A percentile compares a stretch with the other conserved stretches of the same genome.
Evolutionary conservation across 768 basidiomycete species (phyloP).

Genomic region (Termitomyces sp.): DNA sequence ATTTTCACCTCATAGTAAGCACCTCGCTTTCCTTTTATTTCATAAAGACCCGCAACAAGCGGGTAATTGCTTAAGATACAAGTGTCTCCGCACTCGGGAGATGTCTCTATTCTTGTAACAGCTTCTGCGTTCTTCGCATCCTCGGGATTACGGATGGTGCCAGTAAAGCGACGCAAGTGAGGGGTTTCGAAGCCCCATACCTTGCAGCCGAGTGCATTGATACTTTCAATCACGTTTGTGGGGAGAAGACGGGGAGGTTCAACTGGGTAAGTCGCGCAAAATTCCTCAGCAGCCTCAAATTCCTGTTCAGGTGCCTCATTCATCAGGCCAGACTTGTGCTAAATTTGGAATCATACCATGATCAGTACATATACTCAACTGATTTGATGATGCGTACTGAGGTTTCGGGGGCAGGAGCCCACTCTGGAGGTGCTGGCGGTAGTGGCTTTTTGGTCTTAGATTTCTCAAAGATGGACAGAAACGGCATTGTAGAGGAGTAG

Average conservation of each 20-base stretch:
- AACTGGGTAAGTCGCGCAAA: constrained; percentile 38
- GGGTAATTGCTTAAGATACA: constrained; percentile 59
- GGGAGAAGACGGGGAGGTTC: constrained; percentile 42
- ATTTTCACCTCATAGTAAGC: constrained; percentile 64
- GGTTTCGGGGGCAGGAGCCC: constrained; percentile 55
- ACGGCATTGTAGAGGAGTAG: constrained; percentile 6
- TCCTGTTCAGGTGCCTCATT: constrained; percentile 56
- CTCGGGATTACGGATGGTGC: constrained; percentile 31
- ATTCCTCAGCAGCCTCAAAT: constrained; percentile 44
- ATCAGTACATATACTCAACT: not conserved
- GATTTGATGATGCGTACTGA: constrained; percentile 24
- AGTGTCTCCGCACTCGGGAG: constrained; percentile 36
- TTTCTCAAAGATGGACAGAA: constrained; percentile 9
- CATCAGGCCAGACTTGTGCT: constrained; percentile 44
- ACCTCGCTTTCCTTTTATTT: constrained; percentile 46
- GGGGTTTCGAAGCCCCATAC: constrained; percentile 52
- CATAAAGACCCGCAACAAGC: constrained; percentile 55
- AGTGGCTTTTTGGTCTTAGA: not conserved
- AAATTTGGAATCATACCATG: not conserved
- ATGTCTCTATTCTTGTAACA: constrained; percentile 39
- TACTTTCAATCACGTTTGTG: constrained; percentile 47
- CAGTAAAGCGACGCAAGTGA: constrained; percentile 36
- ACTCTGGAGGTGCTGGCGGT: constrained; percentile 49
- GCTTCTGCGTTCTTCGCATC: constrained; percentile 27
- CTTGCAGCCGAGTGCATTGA: constrained; percentile 37